Base-by-base conservation (phyloP, 768 basidiomycete species). In the Tricholoma sp. region DNA sequence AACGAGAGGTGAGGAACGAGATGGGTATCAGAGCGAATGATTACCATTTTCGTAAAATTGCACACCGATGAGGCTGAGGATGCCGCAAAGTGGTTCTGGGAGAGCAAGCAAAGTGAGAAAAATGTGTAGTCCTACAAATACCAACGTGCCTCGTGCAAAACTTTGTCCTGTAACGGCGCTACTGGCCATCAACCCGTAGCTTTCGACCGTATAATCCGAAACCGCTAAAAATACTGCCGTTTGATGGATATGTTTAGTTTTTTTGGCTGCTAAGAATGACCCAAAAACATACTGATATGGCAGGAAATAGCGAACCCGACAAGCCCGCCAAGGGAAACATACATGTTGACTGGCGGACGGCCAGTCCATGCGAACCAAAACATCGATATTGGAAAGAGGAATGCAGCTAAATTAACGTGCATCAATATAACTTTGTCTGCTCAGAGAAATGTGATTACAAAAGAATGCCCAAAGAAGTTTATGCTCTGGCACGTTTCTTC, bases 311-410 rank as follows among this genome's bases (percentile, higher is more conserved):
- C 62, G 34, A 65, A 65, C 5, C 34, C 54, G 11, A 62, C 56
- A 22, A 65, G 56, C 35, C 62, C 64, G 10, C 57, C 60, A 27
- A 65, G 61, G 9, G 64, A 65, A 2, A 34, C 56, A 54, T 65
- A 65, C 19, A 65, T 61, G 34, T 39, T 65, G 50, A 61, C 54
- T 14, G 62, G 57, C 12, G 64, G 62, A 34, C 41, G 35, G 22
- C 59, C 45, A 21, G 64, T 63, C 64, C 64, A 65, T 21, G 64
- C 64, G 51, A 65, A 63, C 64, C 64, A 65, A 46, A 60, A 65
- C 64, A 65, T 59, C 24, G 64, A 65, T 29, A 65, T 52, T 0
- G 64, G 64, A 27, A 65, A 65, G 3, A 65, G n/a, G 18, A 63
- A 19, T 1, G 64, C 64, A 7, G 64, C 64, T 65, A 31, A 22